Evolutionary conservation across 2,329 filamentous ascomycete species (phyloP).

Genomic region (Pestalotiopsis sp.): DNA sequence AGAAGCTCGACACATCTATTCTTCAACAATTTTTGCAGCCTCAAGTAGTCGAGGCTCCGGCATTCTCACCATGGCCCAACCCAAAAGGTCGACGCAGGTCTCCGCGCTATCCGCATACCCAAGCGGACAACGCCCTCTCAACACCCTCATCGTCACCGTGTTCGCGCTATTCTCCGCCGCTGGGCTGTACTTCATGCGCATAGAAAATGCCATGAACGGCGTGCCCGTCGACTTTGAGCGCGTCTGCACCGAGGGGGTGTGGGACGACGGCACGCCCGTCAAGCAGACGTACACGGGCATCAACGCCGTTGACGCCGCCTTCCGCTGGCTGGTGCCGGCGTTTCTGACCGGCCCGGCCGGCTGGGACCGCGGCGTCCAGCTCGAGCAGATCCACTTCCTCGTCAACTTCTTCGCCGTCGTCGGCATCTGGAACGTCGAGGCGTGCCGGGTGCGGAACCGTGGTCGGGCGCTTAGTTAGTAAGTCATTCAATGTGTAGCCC

Average conservation of each 20-base stretch:
- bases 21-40: no score
- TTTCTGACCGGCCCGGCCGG: slow-evolving; percentile 28
- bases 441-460: slow-evolving; percentile 23
- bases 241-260: background rate
- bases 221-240: slow-evolving; percentile 1
- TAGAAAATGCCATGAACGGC: background rate
- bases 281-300: slow-evolving; percentile 27
- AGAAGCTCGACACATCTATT: no score
- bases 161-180: slow-evolving; percentile 1
- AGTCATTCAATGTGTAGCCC: slow-evolving; percentile 14
- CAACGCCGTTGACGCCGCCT: slow-evolving; percentile 20
- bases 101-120: background rate
- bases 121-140: background rate
- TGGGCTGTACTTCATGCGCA: background rate
- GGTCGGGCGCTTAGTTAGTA: slow-evolving; percentile 28
- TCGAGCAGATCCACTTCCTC: slow-evolving; percentile 32
- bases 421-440: slow-evolving; percentile 29
- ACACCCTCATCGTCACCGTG: background rate
- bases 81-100: background rate
- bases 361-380: slow-evolving; percentile 26
- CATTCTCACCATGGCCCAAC: background rate
- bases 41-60: no score
- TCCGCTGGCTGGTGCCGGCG: slow-evolving; percentile 25
- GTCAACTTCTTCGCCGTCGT: slow-evolving; percentile 29
- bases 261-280: slow-evolving; percentile 23